phyloP scores from a whole-genome alignment of 768 basidiomycete genomes.

The Inosperma sp. region DNA sequence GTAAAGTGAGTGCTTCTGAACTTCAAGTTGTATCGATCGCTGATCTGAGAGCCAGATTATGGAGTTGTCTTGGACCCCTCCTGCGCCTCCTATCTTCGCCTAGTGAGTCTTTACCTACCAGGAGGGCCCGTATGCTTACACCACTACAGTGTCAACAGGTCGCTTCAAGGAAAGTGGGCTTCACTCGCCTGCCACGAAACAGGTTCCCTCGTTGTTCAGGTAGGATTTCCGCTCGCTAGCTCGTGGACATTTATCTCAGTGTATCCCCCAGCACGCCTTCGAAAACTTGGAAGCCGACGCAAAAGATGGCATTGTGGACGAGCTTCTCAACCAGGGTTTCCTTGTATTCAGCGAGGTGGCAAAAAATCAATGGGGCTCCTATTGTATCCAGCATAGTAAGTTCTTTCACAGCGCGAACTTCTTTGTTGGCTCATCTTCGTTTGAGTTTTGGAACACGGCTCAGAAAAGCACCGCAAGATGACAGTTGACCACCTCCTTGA shows the following conservation, averaged over 20 bases:
- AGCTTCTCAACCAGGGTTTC: conserved; percentile 70
- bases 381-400: conserved; percentile 82
- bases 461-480: conserved; percentile 65
- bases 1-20: conserved; percentile 69
- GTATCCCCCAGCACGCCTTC: conserved; percentile 60
- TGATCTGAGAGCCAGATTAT: conserved; percentile 55
- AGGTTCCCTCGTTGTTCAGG: conserved; percentile 84
- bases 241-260: conserved; percentile 2
- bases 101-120: conserved; percentile 47
- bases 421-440: neutral
- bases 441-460: conserved; percentile 81
- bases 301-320: conserved; percentile 81
- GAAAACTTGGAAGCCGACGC: conserved; percentile 81
- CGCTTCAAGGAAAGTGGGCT: conserved; percentile 85
- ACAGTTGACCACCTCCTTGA: conserved; percentile 73
- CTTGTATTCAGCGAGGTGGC: conserved; percentile 68
- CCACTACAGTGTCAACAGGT: conserved; percentile 68
- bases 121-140: neutral
- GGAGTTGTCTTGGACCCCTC: conserved; percentile 84
- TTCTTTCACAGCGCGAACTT: conserved; percentile 4
- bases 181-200: conserved; percentile 88
- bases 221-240: conserved; percentile 25
- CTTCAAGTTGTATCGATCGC: neutral
- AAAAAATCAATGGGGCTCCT: conserved; percentile 88
- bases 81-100: conserved; percentile 83